Evolutionary conservation across 2,329 filamentous ascomycete species (phyloP), one percentile per base, ranked within the genome.

Genomic region (Paramyrothecium sp.): DNA sequence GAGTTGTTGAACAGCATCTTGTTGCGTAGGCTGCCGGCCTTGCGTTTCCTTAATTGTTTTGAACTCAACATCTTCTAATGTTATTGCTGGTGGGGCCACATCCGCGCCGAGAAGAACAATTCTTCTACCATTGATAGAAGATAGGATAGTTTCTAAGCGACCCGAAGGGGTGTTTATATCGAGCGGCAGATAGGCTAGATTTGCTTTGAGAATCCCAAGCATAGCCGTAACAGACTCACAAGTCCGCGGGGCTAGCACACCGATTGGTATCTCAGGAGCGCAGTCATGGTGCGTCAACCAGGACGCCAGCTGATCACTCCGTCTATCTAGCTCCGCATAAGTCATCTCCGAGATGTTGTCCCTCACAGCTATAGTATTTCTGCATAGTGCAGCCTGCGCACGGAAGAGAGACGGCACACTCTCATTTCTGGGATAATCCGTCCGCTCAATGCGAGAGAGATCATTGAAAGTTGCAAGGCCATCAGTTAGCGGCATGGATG

Each of bases 121-220:
- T 34, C 33, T 52, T 20, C 54, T 21, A 3, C 51, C 54, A 3
- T 44, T 17, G 11, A 62, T 30, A 8, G 60, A 50, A 16, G 59
- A 55, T 2, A 63, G 46, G 33, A 63, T 61, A 13, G 53, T 34
- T 23, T 51, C 52, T 7, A 61, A 51, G 3, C 61, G 53, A 2
- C 38, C 59, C 19, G 48, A 33, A 17, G 61, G 61, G 7, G 56
- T 34, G n/a, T n/a, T n/a, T n/a, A n/a, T n/a, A n/a, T n/a, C n/a
- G n/a, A n/a, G n/a, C n/a, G n/a, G n/a, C n/a, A n/a, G n/a, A n/a
- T n/a, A n/a, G n/a, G n/a, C n/a, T n/a, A n/a, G n/a, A n/a, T n/a
- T n/a, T n/a, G n/a, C 11, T 56, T 59, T 63, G 26, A 63, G 47
- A 54, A 61, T 56, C 16, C 59, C 59, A 12, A 61, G 26, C 46